Conservation (phyloP, 2,329 filamentous ascomycete species). For the Dendryphion nanum region DNA sequence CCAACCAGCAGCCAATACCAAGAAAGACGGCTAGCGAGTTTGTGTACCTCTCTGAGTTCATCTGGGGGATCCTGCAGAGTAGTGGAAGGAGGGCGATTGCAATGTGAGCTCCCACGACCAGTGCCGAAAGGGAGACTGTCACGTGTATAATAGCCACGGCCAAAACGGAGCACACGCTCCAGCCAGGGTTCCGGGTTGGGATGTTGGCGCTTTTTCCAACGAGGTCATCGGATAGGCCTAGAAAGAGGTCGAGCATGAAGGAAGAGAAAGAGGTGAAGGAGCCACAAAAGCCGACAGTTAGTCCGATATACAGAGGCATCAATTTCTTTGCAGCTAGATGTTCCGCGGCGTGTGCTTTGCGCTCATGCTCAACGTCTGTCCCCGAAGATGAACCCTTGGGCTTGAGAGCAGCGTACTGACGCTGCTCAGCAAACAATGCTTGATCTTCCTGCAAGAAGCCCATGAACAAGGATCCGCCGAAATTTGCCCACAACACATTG, state of each 20-base stretch:
- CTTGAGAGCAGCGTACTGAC: constrained; percentile 12
- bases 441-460: constrained; percentile 82
- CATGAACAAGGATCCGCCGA: constrained; percentile 77
- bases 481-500: constrained; percentile 82
- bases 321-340: constrained; percentile 85
- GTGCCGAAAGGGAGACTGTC: constrained; percentile 65
- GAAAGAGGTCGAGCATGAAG: constrained; percentile 77
- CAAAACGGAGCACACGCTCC: constrained; percentile 78
- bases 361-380: constrained; percentile 45
- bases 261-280: constrained; percentile 88
- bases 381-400: constrained; percentile 47
- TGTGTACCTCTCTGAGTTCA: constrained; percentile 57
- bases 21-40: constrained; percentile 65
- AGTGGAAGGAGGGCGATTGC: constrained; percentile 60
- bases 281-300: constrained; percentile 84
- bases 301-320: constrained; percentile 81
- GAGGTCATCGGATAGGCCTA: constrained; percentile 75
- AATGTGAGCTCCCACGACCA: constrained; percentile 74
- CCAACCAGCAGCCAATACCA: constrained; percentile 74
- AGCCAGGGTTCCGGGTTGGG: constrained; percentile 67
- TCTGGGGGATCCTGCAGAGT: constrained; percentile 61
- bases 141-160: constrained; percentile 74
- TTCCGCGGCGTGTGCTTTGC: constrained; percentile 43
- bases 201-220: constrained; percentile 32
- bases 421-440: constrained; percentile 60